These are phyloP conservation scores for Nicotiana obtusifolia DNA, from an alignment of 257 asterid species.

Conservation along the genomic window DNA sequence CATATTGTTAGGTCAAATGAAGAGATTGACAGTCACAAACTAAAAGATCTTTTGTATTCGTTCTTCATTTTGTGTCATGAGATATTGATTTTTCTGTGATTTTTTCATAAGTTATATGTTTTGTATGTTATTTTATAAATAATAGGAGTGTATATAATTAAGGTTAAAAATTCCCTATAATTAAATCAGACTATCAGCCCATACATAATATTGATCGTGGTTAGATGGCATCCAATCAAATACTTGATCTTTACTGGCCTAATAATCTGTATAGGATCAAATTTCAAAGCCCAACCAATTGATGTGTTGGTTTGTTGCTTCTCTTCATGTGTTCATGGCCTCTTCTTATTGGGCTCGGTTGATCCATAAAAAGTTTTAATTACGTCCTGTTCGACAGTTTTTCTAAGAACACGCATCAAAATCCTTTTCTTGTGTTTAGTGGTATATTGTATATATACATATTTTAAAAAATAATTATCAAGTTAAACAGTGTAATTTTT, in stretches of 20 bases:
- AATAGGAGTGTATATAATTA: neutral
- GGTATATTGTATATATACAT: too few species aligned
- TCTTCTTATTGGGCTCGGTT: neutral
- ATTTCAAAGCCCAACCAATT: neutral
- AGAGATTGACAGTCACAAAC: neutral
- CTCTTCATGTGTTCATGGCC: neutral
- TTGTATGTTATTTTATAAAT: neutral
- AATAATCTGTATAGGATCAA: neutral
- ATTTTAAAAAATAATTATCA: too few species aligned
- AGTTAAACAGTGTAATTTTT: too few species aligned
- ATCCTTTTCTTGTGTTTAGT: too few species aligned
- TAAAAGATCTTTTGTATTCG: neutral
- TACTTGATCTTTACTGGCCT: neutral
- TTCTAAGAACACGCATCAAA: neutral
- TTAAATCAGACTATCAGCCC: neutral
- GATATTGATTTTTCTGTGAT: neutral
- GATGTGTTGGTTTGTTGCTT: neutral
- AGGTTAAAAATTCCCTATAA: too few species aligned
- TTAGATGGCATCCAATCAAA: neutral
- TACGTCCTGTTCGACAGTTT: neutral
- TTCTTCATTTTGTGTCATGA: neutral
- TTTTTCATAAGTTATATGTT: neutral
- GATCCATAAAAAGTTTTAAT: neutral
- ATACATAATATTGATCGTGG: too few species aligned
- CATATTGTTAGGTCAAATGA: neutral